Base-by-base conservation (phyloP, 2,329 filamentous ascomycete genomes). In the Ophiosphaerella herpotricha region DNA sequence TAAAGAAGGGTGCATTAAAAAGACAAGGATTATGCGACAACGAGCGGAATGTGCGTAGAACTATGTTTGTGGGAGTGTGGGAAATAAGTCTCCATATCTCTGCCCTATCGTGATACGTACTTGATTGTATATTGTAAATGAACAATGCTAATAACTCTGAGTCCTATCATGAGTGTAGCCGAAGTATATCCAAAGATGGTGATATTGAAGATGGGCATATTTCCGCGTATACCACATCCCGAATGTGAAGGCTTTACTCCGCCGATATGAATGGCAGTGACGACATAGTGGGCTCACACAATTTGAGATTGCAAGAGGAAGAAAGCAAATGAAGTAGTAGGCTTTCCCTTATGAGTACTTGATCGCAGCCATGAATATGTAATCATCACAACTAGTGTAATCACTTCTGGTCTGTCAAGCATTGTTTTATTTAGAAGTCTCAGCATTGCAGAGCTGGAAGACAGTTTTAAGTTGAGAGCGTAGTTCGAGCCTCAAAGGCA, bases 121-220 rank as follows among this genome's bases (percentile, higher is more conserved):
- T 14, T 21, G 36, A 18, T 29, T 24, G n/a, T 13, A 37, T 32
- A n/a, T 36, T 4, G 18, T 5, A 18, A 39, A 13, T 2, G 37
- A 3, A 5, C 8, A 43, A 31, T 39, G 40, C 13, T 44, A 26
- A 39, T 7, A 9, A 8, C n/a, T 21, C 26, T 40, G 48, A 81
- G 78, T 53, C 78, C 78, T 0, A 76, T 82, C 43, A 76, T 75
- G 64, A 79, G 75, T 14, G 68, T 77, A 26, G 74, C 77, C 0
- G 66, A 70, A 14, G 40, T 68, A 0, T 71, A 71, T 36, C 69
- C 74, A 5, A 71, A 72, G n/a, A 78, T 77, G 54, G 68, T 77
- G 0, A 67, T 82, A 12, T 43, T 82, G 39, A 82, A 82, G 61
- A 74, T 80, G 70, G 80, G 79, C 11, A 77, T 81, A 36, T 79